Conservation (phyloP, 345 rosid species). For the Euphorbia lathyris region DNA sequence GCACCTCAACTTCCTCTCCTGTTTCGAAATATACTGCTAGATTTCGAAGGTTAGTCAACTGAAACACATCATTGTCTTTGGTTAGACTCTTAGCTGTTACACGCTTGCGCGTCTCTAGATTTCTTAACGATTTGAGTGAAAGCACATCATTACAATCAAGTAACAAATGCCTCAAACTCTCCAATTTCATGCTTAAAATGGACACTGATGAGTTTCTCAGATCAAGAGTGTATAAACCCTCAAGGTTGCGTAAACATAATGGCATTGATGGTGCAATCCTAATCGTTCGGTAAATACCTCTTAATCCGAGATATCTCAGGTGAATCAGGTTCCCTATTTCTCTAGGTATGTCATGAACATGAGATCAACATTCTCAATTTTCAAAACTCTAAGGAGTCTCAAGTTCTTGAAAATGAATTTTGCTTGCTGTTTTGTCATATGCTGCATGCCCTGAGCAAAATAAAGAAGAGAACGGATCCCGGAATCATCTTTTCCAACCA, state of each 20-base stretch:
- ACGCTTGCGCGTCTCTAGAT: constrained; percentile 3
- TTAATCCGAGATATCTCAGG: background rate
- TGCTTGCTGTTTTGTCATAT: no score
- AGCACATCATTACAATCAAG: background rate
- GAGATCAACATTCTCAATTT: background rate
- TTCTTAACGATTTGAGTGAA: background rate
- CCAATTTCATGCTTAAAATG: constrained; percentile 3
- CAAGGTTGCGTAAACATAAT: background rate
- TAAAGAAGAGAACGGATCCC: background rate
- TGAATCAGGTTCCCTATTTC: background rate
- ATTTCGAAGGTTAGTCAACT: background rate
- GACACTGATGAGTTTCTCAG: background rate
- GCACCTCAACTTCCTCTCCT: background rate
- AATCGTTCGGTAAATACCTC: background rate
- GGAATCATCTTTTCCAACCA: background rate
- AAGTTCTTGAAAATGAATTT: background rate
- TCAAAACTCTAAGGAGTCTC: background rate
- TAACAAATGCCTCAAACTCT: background rate
- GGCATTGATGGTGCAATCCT: background rate
- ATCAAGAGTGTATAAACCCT: constrained; percentile 1
- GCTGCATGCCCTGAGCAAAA: no score
- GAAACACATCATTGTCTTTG: background rate
- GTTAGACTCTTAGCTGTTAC: background rate
- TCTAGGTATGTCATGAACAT: background rate
- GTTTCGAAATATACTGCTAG: background rate